phyloP scores from a whole-genome alignment of 305 asterid species.

The Withania somnifera region DNA sequence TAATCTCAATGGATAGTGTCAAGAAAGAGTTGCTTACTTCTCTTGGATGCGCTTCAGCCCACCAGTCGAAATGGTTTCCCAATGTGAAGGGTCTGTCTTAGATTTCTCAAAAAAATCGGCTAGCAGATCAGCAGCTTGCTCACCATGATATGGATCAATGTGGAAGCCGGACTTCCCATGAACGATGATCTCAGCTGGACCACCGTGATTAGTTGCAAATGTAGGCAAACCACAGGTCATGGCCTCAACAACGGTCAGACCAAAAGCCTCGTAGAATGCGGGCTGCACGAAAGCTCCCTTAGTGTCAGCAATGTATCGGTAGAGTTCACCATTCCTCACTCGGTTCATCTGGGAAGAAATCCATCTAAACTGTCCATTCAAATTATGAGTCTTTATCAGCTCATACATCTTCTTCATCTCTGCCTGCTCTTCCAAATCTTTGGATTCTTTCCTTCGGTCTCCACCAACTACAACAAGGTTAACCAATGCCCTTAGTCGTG shows the following conservation, averaged over 20 bases:
- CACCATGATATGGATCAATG: conserved; percentile 35
- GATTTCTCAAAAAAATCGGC: conserved; percentile 25
- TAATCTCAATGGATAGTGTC: not conserved
- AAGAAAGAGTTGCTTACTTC: conserved; percentile 17
- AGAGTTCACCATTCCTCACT: conserved; percentile 35
- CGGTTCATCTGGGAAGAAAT: conserved; percentile 42
- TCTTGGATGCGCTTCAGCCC: conserved; percentile 37
- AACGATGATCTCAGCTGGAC: conserved; percentile 37
- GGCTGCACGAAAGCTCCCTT: conserved; percentile 35
- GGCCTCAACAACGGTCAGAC: conserved; percentile 41
- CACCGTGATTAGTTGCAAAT: conserved; percentile 31
- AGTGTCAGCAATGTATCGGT: conserved; percentile 30
- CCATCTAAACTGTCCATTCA: conserved; percentile 40
- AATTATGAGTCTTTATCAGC: conserved; percentile 20
- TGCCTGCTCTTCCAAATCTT: conserved; percentile 34
- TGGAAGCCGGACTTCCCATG: conserved; percentile 37
- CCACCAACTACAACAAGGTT: conserved; percentile 38
- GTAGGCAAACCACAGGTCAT: conserved; percentile 42
- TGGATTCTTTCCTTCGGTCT: conserved; percentile 35
- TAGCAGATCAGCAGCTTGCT: conserved; percentile 24
- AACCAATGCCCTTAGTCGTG: conserved; percentile 23
- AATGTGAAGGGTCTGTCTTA: conserved; percentile 25
- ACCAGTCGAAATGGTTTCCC: conserved; percentile 29
- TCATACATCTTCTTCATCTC: conserved; percentile 37
- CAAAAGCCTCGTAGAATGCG: conserved; percentile 38